Evolutionary conservation across 495 filamentous ascomycete species (phyloP).

Genomic region (Hypoxylon fragiforme): DNA sequence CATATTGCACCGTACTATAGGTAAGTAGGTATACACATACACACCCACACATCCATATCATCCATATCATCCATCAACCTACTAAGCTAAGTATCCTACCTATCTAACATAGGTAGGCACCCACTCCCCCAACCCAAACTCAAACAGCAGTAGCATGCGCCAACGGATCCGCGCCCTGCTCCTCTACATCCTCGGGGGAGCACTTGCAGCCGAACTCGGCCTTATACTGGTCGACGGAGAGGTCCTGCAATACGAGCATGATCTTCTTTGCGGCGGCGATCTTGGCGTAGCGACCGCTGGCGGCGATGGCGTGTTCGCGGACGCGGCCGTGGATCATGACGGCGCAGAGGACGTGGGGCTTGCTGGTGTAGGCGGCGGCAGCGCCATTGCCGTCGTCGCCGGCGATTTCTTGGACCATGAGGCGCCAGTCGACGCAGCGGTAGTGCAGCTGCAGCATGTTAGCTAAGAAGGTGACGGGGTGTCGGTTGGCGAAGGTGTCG

Average conservation of each 20-base stretch:
- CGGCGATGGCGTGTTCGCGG: slow-evolving; percentile 62
- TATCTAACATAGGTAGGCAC: no score
- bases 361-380: slow-evolving; percentile 22
- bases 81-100: no score
- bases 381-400: slow-evolving; percentile 35
- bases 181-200: slow-evolving; percentile 17
- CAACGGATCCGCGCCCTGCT: slow-evolving; percentile 4
- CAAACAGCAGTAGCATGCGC: slow-evolving; percentile 25
- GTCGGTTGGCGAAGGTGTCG: slow-evolving; percentile 85
- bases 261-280: slow-evolving; percentile 72
- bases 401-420: slow-evolving; percentile 38
- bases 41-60: no score
- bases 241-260: slow-evolving; percentile 57
- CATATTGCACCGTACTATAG: no score
- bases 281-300: slow-evolving; percentile 71
- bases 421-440: slow-evolving; percentile 53
- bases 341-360: slow-evolving; percentile 63
- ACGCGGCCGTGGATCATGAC: slow-evolving; percentile 76
- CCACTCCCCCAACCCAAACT: neutral
- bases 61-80: no score
- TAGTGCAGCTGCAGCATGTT: slow-evolving; percentile 50
- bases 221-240: slow-evolving; percentile 63
- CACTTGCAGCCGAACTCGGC: slow-evolving; percentile 67
- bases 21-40: no score
- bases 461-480: slow-evolving; percentile 64